Evolutionary conservation across 768 basidiomycete genomes (phyloP).

Genomic region (Suillus tomentosus): DNA sequence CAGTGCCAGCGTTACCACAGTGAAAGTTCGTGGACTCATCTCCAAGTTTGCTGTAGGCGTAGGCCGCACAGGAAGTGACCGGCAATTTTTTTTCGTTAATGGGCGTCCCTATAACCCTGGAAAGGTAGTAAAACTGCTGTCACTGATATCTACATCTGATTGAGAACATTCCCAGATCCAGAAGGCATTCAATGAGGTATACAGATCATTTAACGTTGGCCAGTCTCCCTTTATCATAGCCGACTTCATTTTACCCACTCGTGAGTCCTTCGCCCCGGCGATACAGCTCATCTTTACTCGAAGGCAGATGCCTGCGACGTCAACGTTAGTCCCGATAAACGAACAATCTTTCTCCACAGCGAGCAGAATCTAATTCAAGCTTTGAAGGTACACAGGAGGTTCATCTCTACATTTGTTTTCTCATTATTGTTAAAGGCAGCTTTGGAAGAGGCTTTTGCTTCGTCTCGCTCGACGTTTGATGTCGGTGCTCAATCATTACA

Average conservation of each 20-base stretch:
- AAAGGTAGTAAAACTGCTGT: constrained; percentile 50
- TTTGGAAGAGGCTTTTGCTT: constrained; percentile 68
- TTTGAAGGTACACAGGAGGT: constrained; percentile 60
- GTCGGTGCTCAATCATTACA: constrained; percentile 36
- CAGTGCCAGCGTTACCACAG: constrained; percentile 34
- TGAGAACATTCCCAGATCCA: constrained; percentile 56
- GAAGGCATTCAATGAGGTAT: constrained; percentile 91
- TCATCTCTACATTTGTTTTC: background rate
- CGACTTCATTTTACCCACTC: constrained; percentile 78
- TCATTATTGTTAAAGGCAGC: constrained; percentile 45
- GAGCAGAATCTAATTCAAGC: constrained; percentile 78
- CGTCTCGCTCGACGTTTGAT: constrained; percentile 73
- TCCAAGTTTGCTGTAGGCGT: constrained; percentile 79
- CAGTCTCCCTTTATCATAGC: constrained; percentile 85
- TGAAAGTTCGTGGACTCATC: constrained; percentile 74
- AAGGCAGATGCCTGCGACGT: constrained; percentile 77
- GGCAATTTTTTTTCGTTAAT: constrained; percentile 94
- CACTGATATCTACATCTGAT: background rate
- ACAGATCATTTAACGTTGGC: constrained; percentile 73
- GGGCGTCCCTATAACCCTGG: constrained; percentile 81
- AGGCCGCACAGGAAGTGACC: constrained; percentile 77
- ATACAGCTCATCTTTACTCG: background rate
- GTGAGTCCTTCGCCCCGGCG: constrained; percentile 41
- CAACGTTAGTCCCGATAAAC: constrained; percentile 95
- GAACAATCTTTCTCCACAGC: constrained; percentile 90